These are phyloP conservation scores for Friedmanniomyces simplex DNA, from an alignment of 495 filamentous ascomycete species.

Conservation along the genomic window DNA sequence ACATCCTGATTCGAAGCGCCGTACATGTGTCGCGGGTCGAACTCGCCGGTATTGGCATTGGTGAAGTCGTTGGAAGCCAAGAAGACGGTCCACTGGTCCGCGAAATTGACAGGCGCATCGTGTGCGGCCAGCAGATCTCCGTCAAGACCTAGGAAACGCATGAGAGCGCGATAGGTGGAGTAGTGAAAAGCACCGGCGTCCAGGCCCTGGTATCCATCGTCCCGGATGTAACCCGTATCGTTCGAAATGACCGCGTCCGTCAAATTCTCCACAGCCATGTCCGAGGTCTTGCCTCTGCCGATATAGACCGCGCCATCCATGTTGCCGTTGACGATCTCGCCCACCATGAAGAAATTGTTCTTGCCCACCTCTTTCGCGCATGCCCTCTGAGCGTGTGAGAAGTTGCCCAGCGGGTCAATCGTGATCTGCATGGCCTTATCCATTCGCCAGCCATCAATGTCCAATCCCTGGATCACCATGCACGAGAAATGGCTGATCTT, in stretches of 20 bases:
- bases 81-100: slow-evolving; percentile 52
- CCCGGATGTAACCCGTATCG: slow-evolving; percentile 48
- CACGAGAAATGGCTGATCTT: slow-evolving; percentile 56
- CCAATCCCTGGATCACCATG: slow-evolving; percentile 47
- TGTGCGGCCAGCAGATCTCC: slow-evolving; percentile 51
- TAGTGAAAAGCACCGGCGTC: slow-evolving; percentile 64
- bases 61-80: slow-evolving; percentile 53
- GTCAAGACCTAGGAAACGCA: slow-evolving; percentile 55
- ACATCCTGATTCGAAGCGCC: slow-evolving; percentile 66
- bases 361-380: slow-evolving; percentile 37
- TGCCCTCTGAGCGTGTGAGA: slow-evolving; percentile 33
- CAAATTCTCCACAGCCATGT: slow-evolving; percentile 38
- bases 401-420: slow-evolving; percentile 38
- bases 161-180: slow-evolving; percentile 57
- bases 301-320: slow-evolving; percentile 55
- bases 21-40: slow-evolving; percentile 63
- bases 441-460: slow-evolving; percentile 41
- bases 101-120: slow-evolving; percentile 51
- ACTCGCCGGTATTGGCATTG: slow-evolving; percentile 55
- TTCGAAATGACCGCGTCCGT: slow-evolving; percentile 28
- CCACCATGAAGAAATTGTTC: slow-evolving; percentile 40
- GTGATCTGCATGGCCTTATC: slow-evolving; percentile 42
- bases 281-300: slow-evolving; percentile 52
- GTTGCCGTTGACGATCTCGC: slow-evolving; percentile 49
- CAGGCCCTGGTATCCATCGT: slow-evolving; percentile 45